Evolutionary conservation across 1,139 yeast species (phyloP), one percentile per base, ranked within the genome.

Genomic region (Geotrichum histeridarum): DNA sequence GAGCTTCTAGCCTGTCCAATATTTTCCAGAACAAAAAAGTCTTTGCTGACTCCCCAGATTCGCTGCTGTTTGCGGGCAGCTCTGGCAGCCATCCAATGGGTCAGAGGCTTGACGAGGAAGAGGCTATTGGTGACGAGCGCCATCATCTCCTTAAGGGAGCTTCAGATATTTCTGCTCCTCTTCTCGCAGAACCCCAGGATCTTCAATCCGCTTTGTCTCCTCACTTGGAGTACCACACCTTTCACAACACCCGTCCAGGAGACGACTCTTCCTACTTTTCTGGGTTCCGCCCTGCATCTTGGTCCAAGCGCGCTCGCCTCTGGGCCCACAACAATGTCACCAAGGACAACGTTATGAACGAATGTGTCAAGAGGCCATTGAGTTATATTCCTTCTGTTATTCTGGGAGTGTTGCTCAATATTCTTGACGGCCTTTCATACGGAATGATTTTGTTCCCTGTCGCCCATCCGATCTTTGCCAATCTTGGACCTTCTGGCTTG

Each of bases 391-490:
- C 95, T 0, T 84, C 96, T 0, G 96, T 91, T 6, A 79, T 89
- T 47, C 73, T 93, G 43, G 99, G 99, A 0, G 77, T 90, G 0
- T 72, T 93, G 48, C 75, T 93, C 48, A 93, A 93, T 66, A 86
- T 93, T 50, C 77, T 93, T 54, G 99, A 93, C 70, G 99, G 96
- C 0, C 76, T 93, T 51, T 89, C 96, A 0, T 93, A 93, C 67
- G 99, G 99, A 48, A 91, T 93, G 97, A 91, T 93, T 65, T 82
- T 93, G 76, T 93, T 93, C 72, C 99, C 99, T 0, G 77, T 91
- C 33, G 84, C 95, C 43, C 91, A 86, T 59, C 79, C 90, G 0
- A 69, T 86, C 0, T 93, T 93, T 67, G 75, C 90, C 0, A 74
- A 78, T 11, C 73, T 93, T 65, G 98, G 94, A 0, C 90, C 97